These are phyloP conservation scores for Xanthoconium stramineum DNA, from an alignment of 768 basidiomycete genomes.

Conservation along the genomic window DNA sequence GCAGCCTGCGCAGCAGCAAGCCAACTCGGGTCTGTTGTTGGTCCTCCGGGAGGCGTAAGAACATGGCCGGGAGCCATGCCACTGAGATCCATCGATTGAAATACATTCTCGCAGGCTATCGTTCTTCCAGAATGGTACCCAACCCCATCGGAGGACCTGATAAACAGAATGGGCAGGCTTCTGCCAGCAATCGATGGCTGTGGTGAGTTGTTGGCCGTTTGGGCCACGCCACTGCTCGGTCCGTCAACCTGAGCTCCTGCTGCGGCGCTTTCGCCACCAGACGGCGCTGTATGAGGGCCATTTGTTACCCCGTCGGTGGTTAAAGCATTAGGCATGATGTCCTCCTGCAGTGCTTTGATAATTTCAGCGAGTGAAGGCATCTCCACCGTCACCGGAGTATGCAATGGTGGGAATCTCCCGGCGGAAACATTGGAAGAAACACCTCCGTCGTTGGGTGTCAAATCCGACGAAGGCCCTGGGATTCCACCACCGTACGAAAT, in stretches of 20 bases:
- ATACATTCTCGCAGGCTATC: conserved; percentile 78
- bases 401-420: conserved; percentile 58
- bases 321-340: conserved; percentile 43
- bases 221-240: conserved; percentile 19
- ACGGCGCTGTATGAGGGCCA: conserved; percentile 34
- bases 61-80: conserved; percentile 44
- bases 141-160: conserved; percentile 78
- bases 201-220: conserved; percentile 26
- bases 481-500: conserved; percentile 56
- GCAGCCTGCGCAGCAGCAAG: conserved; percentile 71
- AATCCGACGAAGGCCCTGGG: conserved; percentile 35
- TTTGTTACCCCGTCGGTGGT: conserved; percentile 36
- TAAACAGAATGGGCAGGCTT: conserved; percentile 76
- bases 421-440: conserved; percentile 25
- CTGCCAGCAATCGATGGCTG: conserved; percentile 60
- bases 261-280: conserved; percentile 21
- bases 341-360: conserved; percentile 74
- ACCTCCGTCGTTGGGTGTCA: conserved; percentile 27
- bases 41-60: conserved; percentile 42
- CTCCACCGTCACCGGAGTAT: conserved; percentile 82
- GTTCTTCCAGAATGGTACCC: conserved; percentile 87
- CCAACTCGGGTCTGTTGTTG: conserved; percentile 61
- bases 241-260: conserved; percentile 31
- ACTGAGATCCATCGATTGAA: conserved; percentile 64
- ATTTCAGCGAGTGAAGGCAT: conserved; percentile 77